phyloP scores from a whole-genome alignment of 2,329 filamentous ascomycete genomes.

The Cordyceps tenuipes region DNA sequence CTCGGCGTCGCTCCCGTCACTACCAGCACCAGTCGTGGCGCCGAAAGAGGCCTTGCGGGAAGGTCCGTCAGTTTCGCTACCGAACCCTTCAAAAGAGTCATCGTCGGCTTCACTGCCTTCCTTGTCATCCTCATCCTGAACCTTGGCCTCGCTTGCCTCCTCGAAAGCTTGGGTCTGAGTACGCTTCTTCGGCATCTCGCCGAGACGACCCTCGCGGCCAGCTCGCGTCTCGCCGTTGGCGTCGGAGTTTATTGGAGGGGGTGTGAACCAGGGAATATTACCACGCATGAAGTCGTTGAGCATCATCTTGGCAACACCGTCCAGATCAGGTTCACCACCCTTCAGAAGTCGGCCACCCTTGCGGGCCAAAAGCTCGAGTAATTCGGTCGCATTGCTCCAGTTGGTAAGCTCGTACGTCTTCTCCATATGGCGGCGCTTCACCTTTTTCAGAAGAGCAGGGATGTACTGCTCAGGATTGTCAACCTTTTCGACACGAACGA shows the following conservation, averaged over 20 bases:
- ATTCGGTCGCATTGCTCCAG: conserved; percentile 68
- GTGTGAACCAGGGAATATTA: conserved; percentile 93
- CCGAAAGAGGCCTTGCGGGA: conserved; percentile 26
- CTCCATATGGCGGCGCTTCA: conserved; percentile 82
- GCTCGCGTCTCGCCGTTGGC: conserved; percentile 46
- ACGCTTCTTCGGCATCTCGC: conserved; percentile 82
- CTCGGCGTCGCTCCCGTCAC: conserved; percentile 33
- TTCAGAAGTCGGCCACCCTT: conserved; percentile 81
- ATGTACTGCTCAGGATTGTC: conserved; percentile 97
- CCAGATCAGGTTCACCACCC: conserved; percentile 89
- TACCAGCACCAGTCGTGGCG: conserved; percentile 23
- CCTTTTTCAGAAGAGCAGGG: conserved; percentile 66
- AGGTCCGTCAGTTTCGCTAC: conserved; percentile 24
- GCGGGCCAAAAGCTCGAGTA: conserved; percentile 77
- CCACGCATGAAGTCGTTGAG: conserved; percentile 93
- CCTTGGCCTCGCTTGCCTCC: conserved; percentile 24
- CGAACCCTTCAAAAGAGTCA: conserved; percentile 31
- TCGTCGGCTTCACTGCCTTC: conserved; percentile 29
- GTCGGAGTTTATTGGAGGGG: conserved; percentile 54
- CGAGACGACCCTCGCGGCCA: conserved; percentile 68
- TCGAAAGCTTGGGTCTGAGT: conserved; percentile 32
- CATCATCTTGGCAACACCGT: conserved; percentile 94
- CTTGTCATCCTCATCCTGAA: conserved; percentile 37
- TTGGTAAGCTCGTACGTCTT: conserved; percentile 84
- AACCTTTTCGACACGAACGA: conserved; percentile 91